A percentile compares a stretch with the other conserved stretches of the same genome.
Conservation (phyloP, 495 filamentous ascomycete species). For the Annulohypoxylon moriforme region DNA sequence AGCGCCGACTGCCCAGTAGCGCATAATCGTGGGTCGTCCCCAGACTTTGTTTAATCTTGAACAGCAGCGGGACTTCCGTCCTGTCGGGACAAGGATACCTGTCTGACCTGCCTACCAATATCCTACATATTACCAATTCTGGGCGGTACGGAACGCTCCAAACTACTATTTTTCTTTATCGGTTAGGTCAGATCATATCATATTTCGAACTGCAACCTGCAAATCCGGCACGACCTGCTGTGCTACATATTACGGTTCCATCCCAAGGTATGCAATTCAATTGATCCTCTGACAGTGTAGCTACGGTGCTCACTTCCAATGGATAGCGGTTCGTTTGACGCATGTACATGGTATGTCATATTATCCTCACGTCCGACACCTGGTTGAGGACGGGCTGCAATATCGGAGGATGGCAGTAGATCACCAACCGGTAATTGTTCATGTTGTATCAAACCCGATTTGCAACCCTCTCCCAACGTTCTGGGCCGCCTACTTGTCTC, state of each 20-base stretch:
- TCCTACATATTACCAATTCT: conserved; percentile 19
- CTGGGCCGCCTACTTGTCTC: conserved; percentile 30
- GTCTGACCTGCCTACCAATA: too few relatives aligned
- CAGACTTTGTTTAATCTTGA: conserved; percentile 42
- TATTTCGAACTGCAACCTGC: background rate
- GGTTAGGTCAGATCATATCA: conserved; percentile 27
- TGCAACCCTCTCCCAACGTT: conserved; percentile 16
- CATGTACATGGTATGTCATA: conserved; percentile 16
- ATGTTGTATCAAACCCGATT: conserved; percentile 17
- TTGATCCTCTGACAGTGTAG: conserved; percentile 15
- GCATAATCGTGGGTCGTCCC: conserved; percentile 34
- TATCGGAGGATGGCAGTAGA: conserved; percentile 29
- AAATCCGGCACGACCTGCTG: conserved; percentile 17
- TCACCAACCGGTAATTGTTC: conserved; percentile 33
- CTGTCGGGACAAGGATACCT: conserved; percentile 39
- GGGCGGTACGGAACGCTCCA: conserved; percentile 1
- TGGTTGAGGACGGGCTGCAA: conserved; percentile 27
- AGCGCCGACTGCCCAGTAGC: conserved; percentile 31
- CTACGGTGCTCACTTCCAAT: conserved; percentile 24
- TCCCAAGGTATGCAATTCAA: conserved; percentile 18
- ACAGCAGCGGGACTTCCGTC: conserved; percentile 38
- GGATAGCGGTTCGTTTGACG: conserved; percentile 16
- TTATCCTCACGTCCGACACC: conserved; percentile 31
- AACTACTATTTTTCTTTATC: background rate
- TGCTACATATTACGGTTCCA: conserved; percentile 12